Conservation (phyloP, 176 grass and related monocot genomes). For the Oropetium thomaeum region DNA sequence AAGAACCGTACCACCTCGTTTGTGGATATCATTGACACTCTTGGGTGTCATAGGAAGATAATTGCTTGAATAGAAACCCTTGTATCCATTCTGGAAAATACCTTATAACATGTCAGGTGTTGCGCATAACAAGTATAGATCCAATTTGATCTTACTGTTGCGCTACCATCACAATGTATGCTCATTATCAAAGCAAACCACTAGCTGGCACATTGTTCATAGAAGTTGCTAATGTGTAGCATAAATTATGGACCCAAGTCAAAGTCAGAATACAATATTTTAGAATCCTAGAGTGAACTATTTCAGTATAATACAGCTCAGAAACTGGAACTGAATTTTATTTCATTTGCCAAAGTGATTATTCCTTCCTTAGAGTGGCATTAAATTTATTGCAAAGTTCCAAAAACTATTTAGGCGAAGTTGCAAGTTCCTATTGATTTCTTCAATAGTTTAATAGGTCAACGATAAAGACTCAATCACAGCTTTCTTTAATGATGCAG, state of each 20-base stretch:
- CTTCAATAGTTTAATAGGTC: neutral
- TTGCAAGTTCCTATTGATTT: constrained; percentile 4
- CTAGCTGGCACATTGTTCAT: constrained; percentile 19
- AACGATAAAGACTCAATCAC: neutral
- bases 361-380: neutral
- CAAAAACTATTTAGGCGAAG: no score
- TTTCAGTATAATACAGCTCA: constrained; percentile 19
- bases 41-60: constrained; percentile 83
- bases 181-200: constrained; percentile 13
- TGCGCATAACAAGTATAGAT: constrained; percentile 1
- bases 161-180: neutral
- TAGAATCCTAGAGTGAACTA: neutral
- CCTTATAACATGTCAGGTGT: constrained; percentile 3
- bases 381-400: neutral
- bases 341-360: neutral
- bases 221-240: constrained; percentile 2
- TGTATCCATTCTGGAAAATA: constrained; percentile 82
- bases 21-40: constrained; percentile 95
- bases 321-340: neutral
- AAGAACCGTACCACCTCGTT: constrained; percentile 86
- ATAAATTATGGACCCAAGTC: neutral
- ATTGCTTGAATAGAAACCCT: constrained; percentile 94
- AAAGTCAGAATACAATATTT: neutral
- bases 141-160: neutral
- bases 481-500: neutral